phyloP scores from a whole-genome alignment of 202 grass and related monocot species.

The Setaria italica region DNA sequence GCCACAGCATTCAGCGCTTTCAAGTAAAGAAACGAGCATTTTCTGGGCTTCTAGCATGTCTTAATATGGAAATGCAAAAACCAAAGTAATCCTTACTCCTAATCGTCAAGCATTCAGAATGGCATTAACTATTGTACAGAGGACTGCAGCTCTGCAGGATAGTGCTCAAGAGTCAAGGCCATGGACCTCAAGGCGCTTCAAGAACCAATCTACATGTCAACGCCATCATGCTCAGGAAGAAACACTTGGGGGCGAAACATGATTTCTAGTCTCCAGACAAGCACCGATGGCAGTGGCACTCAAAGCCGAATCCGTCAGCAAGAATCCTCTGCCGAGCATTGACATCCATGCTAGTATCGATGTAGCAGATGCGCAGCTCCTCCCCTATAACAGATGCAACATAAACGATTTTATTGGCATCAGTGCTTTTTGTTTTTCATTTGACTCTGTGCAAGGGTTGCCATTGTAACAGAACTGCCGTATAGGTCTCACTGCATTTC shows the following conservation, averaged over 20 bases:
- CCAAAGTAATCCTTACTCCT: too few species aligned
- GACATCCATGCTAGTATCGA: slow-evolving; percentile 80
- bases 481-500: neutral
- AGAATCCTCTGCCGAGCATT: slow-evolving; percentile 83
- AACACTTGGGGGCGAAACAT: neutral
- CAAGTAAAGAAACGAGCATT: too few species aligned
- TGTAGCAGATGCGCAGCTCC: slow-evolving; percentile 92
- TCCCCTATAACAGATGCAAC: slow-evolving; percentile 60
- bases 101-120: neutral
- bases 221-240: neutral
- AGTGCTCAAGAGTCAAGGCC: neutral
- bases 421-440: neutral
- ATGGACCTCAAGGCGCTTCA: neutral
- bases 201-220: neutral
- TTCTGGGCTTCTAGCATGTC: too few species aligned
- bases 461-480: neutral
- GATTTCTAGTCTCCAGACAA: slow-evolving; percentile 63
- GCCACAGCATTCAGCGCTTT: too few species aligned
- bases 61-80: too few species aligned
- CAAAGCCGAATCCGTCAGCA: slow-evolving; percentile 78
- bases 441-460: neutral
- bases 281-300: slow-evolving; percentile 70
- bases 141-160: neutral
- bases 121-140: neutral
- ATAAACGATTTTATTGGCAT: neutral